Percentiles rank a stretch among this genome's conserved stretches.
These are phyloP conservation scores for Fusarium denticulatum DNA, from an alignment of 2,329 filamentous ascomycete species.

Conservation along the genomic window DNA sequence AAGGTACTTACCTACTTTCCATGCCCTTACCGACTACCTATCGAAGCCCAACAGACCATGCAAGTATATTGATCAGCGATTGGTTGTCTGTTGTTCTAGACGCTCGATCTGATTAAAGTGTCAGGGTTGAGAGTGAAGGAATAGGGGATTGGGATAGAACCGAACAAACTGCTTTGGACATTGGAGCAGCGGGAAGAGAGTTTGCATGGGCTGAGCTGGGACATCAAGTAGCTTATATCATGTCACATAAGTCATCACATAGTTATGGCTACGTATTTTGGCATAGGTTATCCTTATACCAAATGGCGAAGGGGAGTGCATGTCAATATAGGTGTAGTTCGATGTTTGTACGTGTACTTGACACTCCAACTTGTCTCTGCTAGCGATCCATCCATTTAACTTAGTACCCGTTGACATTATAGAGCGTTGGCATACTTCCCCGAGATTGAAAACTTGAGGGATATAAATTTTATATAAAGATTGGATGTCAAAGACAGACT, in stretches of 20 bases:
- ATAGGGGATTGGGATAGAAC: conserved; percentile 10
- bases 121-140: conserved; percentile 14
- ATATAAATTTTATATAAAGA: not conserved
- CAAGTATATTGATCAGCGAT: conserved; percentile 6
- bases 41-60: conserved; percentile 13
- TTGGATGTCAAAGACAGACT: not conserved
- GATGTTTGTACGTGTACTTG: not conserved
- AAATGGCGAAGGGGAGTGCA: not conserved
- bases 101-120: conserved; percentile 8
- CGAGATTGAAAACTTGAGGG: not conserved
- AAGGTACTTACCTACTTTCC: not conserved
- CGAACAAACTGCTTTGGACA: conserved; percentile 6
- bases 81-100: conserved; percentile 14
- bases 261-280: not conserved
- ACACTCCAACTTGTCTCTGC: not conserved
- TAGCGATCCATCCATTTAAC: not conserved
- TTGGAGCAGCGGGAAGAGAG: not conserved
- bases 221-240: not conserved
- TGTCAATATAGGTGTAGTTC: not conserved
- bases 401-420: not conserved
- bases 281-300: not conserved
- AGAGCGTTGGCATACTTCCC: no score
- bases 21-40: conserved; percentile 22
- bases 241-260: not conserved
- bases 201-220: not conserved